Percentiles rank a stretch among this genome's conserved stretches.
These are phyloP conservation scores for Neurospora sublineolata DNA, from an alignment of 495 filamentous ascomycete species.

Conservation along the genomic window DNA sequence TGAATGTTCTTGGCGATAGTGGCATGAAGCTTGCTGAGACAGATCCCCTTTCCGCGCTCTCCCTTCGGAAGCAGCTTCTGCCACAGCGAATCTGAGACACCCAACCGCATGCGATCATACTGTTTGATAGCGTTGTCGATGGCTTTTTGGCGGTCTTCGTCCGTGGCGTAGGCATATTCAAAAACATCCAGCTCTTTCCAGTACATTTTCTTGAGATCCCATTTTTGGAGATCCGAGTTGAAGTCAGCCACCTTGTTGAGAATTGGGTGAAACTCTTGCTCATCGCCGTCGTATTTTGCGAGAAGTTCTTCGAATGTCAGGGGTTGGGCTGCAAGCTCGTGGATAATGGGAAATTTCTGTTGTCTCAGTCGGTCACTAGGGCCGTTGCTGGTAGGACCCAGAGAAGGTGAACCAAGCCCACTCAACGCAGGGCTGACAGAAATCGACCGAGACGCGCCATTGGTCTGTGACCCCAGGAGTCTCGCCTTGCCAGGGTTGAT, in stretches of 20 bases:
- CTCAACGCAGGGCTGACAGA: slow-evolving; percentile 52
- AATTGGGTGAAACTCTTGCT: slow-evolving; percentile 45
- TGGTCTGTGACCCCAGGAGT: slow-evolving; percentile 36
- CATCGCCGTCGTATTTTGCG: slow-evolving; percentile 39
- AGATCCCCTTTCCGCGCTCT: slow-evolving; percentile 71
- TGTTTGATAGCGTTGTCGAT: slow-evolving; percentile 76
- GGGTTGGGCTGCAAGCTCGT: slow-evolving; percentile 56
- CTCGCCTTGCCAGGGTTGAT: slow-evolving; percentile 21
- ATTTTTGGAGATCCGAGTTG: slow-evolving; percentile 44
- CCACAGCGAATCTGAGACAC: slow-evolving; percentile 63
- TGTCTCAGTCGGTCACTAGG: slow-evolving; percentile 41
- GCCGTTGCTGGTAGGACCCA: slow-evolving; percentile 43
- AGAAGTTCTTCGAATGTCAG: slow-evolving; percentile 46
- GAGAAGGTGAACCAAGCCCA: slow-evolving; percentile 35
- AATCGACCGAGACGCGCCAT: slow-evolving; percentile 43
- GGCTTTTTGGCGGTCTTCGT: slow-evolving; percentile 60
- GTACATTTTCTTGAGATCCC: slow-evolving; percentile 52
- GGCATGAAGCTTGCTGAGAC: slow-evolving; percentile 58
- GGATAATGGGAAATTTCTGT: slow-evolving; percentile 53
- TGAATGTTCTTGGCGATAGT: slow-evolving; percentile 46
- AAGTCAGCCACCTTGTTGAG: slow-evolving; percentile 51
- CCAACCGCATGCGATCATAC: slow-evolving; percentile 70
- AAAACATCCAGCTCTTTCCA: slow-evolving; percentile 81
- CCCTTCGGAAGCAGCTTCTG: slow-evolving; percentile 61
- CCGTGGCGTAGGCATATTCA: slow-evolving; percentile 55